These are phyloP conservation scores for Trichophyton simii DNA, from an alignment of 2,329 filamentous ascomycete genomes.

Conservation along the genomic window DNA sequence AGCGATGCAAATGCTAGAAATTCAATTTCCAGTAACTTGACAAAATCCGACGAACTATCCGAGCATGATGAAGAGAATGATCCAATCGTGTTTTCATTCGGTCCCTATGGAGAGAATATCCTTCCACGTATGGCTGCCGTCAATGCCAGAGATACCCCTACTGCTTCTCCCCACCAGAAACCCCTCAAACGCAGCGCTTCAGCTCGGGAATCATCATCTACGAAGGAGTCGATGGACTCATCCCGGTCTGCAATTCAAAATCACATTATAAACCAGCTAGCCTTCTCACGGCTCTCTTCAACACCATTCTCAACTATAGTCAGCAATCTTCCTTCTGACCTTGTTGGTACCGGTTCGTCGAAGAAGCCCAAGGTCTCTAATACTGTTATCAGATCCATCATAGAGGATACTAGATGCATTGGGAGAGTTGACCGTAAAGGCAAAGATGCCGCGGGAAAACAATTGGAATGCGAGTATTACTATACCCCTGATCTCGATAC, in stretches of 20 bases:
- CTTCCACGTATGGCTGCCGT: conserved; percentile 73
- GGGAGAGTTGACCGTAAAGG: conserved; percentile 81
- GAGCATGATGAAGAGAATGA: conserved; percentile 90
- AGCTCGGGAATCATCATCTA: conserved; percentile 20
- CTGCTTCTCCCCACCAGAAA: conserved; percentile 27
- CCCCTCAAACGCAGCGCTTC: conserved; percentile 3
- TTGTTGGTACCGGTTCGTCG: conserved; percentile 39
- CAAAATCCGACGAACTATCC: conserved; percentile 50
- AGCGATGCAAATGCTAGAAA: conserved; percentile 20
- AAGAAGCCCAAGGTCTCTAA: conserved; percentile 37
- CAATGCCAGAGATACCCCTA: conserved; percentile 52
- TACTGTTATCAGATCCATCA: conserved; percentile 54
- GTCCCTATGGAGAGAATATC: conserved; percentile 75
- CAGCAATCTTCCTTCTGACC: conserved; percentile 61
- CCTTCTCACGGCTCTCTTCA: conserved; percentile 83
- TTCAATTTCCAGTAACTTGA: conserved; percentile 24
- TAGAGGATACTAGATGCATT: conserved; percentile 65
- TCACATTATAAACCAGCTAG: conserved; percentile 88
- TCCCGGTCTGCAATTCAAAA: conserved; percentile 41
- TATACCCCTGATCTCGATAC: conserved; percentile 80
- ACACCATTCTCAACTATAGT: conserved; percentile 83
- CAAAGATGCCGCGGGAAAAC: conserved; percentile 90
- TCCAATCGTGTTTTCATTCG: conserved; percentile 81
- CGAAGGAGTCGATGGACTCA: conserved; percentile 12
- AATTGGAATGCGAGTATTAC: conserved; percentile 92